A percentile compares a stretch with the other conserved stretches of the same genome.
These are phyloP conservation scores for Aureobasidium musti DNA, from an alignment of 2,329 filamentous ascomycete species.

Conservation along the genomic window DNA sequence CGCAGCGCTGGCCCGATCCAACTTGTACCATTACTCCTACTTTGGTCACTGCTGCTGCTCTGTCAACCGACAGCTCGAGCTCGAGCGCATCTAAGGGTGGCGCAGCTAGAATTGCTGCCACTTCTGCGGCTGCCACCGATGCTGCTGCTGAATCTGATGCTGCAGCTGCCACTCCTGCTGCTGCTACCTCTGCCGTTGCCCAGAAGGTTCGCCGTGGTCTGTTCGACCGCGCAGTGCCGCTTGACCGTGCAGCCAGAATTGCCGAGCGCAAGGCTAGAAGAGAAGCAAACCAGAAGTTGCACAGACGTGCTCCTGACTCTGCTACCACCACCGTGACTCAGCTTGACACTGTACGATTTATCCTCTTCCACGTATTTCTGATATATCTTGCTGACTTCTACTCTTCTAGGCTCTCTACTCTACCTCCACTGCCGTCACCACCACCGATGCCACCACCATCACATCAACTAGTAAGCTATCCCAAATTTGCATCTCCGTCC, in stretches of 20 bases:
- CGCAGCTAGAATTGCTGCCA: constrained; percentile 5
- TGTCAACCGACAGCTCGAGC: constrained; percentile 26
- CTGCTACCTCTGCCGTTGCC: constrained; percentile 23
- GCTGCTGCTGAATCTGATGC: no score
- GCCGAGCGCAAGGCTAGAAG: constrained; percentile 38
- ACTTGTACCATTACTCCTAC: constrained; percentile 38
- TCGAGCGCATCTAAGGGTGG: no score
- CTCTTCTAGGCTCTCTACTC: constrained; percentile 33
- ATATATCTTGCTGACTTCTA: background rate
- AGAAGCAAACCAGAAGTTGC: constrained; percentile 30
- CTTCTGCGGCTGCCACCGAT: constrained; percentile 28
- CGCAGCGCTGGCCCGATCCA: constrained; percentile 36
- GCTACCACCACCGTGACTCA: constrained; percentile 40
- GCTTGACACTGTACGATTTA: constrained; percentile 34
- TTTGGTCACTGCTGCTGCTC: constrained; percentile 32
- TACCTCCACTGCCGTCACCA: constrained; percentile 30
- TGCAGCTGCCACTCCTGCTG: constrained; percentile 25
- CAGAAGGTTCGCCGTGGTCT: constrained; percentile 34
- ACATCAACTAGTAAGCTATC: constrained; percentile 12
- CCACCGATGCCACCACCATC: constrained; percentile 27
- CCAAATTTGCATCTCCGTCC: background rate
- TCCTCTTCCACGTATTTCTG: background rate
- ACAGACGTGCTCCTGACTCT: constrained; percentile 41
- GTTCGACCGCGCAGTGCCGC: constrained; percentile 29
- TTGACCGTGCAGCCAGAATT: constrained; percentile 33